Conservation (phyloP, 352 stramenopile species). For the Saprolegnia parasitica region DNA sequence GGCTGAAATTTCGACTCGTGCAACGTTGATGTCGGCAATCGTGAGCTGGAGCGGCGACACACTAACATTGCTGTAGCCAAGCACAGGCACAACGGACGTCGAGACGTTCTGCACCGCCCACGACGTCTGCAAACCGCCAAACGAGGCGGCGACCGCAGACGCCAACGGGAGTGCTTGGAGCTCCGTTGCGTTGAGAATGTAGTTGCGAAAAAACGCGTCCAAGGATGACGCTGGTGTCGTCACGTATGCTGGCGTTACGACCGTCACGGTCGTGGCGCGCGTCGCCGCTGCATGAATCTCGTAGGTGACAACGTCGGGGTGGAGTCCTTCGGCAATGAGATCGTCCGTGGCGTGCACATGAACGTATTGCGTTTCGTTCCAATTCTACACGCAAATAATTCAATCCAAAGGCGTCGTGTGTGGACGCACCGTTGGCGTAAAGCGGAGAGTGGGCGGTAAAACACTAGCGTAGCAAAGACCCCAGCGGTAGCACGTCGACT, state of each 20-base stretch:
- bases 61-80: constrained; percentile 13
- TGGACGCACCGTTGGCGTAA: constrained; percentile 35
- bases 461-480: constrained; percentile 59
- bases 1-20: constrained; percentile 64
- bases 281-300: neutral
- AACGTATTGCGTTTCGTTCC: constrained; percentile 24
- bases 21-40: constrained; percentile 51
- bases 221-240: neutral
- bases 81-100: neutral
- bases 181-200: constrained; percentile 19
- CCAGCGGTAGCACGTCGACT: constrained; percentile 65
- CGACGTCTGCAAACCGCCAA: neutral
- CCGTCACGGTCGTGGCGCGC: neutral
- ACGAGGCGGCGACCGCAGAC: neutral
- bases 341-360: constrained; percentile 25
- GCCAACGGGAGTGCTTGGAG: neutral
- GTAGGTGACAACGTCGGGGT: neutral
- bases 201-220: neutral
- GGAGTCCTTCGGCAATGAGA: constrained; percentile 22
- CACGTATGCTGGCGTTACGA: constrained; percentile 15
- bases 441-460: constrained; percentile 38
- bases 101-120: constrained; percentile 9
- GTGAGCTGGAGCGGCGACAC: constrained; percentile 31
- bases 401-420: neutral
- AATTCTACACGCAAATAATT: constrained; percentile 14